A percentile compares a stretch with the other conserved stretches of the same genome.
These are phyloP conservation scores for Eucalyptus pauciflora DNA, from an alignment of 345 rosid species.

Conservation along the genomic window DNA sequence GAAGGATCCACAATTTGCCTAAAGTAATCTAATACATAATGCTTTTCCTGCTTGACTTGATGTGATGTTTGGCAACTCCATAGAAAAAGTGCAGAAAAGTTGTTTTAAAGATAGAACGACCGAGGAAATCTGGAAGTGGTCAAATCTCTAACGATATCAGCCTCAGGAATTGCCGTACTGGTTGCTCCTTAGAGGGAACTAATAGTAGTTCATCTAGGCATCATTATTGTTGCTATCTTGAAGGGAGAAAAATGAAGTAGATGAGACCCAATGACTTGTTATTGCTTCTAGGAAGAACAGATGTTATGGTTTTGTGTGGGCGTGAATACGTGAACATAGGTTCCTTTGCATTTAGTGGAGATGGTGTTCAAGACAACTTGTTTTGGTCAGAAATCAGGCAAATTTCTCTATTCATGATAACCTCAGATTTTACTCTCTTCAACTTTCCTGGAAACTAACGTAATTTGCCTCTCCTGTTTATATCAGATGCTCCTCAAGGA, in stretches of 20 bases:
- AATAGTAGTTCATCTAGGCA: neutral
- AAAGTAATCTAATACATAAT: neutral
- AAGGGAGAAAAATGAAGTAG: neutral
- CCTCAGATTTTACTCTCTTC: neutral
- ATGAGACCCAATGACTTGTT: neutral
- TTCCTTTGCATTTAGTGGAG: neutral
- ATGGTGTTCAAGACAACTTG: neutral
- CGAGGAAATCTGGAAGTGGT: neutral
- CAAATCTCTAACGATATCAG: neutral
- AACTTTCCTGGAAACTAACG: neutral
- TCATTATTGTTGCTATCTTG: neutral
- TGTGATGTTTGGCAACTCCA: neutral
- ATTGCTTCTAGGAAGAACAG: neutral
- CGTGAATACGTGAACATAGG: neutral
- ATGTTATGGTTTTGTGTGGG: neutral
- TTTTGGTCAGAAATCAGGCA: neutral
- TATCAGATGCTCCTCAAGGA: neutral
- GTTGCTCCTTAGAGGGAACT: neutral
- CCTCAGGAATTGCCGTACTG: neutral
- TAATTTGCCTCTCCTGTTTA: neutral
- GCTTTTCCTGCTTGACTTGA: neutral
- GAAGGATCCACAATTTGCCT: neutral
- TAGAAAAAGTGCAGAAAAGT: neutral
- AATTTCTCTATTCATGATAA: neutral
- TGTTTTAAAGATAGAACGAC: neutral